A percentile compares a stretch with the other conserved stretches of the same genome.
Conservation (phyloP, 371 early-diverging fungal genomes). For the Haplosporangium sp. region DNA sequence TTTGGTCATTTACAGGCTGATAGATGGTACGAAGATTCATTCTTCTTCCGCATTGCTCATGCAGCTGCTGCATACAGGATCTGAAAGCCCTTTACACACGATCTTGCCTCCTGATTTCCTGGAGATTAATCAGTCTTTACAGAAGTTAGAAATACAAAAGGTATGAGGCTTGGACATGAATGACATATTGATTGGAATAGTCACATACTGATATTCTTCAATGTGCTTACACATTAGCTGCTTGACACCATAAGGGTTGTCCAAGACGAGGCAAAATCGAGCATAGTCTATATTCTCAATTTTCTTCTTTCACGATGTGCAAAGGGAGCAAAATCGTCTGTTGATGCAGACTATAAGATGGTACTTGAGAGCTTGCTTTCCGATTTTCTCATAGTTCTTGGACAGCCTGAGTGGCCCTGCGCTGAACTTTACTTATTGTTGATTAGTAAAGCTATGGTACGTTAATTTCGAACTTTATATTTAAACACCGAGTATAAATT, state of each 20-base stretch:
- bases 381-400: conserved; percentile 79
- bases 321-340: conserved; percentile 61
- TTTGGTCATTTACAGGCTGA: conserved; percentile 55
- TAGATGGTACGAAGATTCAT: conserved; percentile 78
- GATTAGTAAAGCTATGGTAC: conserved; percentile 75
- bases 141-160: conserved; percentile 55
- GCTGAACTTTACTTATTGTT: conserved; percentile 78
- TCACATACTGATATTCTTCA: background rate
- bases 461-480: background rate
- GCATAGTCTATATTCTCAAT: conserved; percentile 71
- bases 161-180: conserved; percentile 10
- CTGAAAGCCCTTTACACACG: conserved; percentile 51
- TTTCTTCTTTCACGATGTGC: conserved; percentile 75
- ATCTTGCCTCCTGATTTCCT: conserved; percentile 49
- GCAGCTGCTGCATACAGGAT: conserved; percentile 81
- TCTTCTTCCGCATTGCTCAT: conserved; percentile 84
- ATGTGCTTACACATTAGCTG: conserved; percentile 31
- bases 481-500: background rate
- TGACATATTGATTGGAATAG: background rate
- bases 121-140: conserved; percentile 52
- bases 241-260: conserved; percentile 50
- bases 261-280: conserved; percentile 69
- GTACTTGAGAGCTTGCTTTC: conserved; percentile 78
- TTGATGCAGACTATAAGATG: conserved; percentile 81
- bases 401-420: conserved; percentile 93